Percentiles rank a stretch among this genome's conserved stretches.
Conservation (phyloP, 345 rosid species). For the Linum trigynum region DNA sequence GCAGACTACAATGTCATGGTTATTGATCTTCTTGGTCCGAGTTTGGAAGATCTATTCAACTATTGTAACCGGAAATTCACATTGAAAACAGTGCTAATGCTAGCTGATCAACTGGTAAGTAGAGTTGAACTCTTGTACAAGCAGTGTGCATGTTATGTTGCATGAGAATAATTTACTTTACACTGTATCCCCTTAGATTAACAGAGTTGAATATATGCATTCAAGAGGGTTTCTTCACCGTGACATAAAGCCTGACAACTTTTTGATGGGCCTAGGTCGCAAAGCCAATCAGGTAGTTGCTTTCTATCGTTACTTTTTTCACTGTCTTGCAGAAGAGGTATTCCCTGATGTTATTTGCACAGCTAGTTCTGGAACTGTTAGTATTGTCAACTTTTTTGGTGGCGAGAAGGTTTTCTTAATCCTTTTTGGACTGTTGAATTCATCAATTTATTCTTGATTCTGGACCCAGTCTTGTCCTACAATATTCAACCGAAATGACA, state of each 20-base stretch:
- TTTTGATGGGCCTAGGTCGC: constrained; percentile 81
- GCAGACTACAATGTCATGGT: constrained; percentile 76
- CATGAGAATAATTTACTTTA: constrained; percentile 8
- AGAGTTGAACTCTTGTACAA: not conserved
- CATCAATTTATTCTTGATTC: not conserved
- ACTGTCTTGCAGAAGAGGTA: not conserved
- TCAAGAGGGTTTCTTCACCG: constrained; percentile 78
- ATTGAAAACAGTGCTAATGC: constrained; percentile 74
- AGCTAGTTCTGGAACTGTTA: not conserved
- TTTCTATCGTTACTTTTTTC: not conserved
- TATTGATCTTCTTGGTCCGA: constrained; percentile 83
- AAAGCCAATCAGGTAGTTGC: constrained; percentile 65
- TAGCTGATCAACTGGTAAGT: constrained; percentile 76
- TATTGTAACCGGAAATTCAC: constrained; percentile 66
- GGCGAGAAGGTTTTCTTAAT: not conserved
- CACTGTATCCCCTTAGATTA: constrained; percentile 40
- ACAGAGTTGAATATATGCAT: constrained; percentile 76
- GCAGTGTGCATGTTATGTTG: not conserved
- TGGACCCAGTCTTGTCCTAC: not conserved
- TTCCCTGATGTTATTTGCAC: not conserved
- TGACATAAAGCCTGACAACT: constrained; percentile 85
- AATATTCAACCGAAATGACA: not conserved
- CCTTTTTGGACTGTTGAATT: not conserved
- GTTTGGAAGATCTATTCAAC: constrained; percentile 82
- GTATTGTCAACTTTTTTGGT: not conserved